These are phyloP conservation scores for Meyerozyma carpophila DNA, from an alignment of 1,139 yeast genomes.

Conservation along the genomic window DNA sequence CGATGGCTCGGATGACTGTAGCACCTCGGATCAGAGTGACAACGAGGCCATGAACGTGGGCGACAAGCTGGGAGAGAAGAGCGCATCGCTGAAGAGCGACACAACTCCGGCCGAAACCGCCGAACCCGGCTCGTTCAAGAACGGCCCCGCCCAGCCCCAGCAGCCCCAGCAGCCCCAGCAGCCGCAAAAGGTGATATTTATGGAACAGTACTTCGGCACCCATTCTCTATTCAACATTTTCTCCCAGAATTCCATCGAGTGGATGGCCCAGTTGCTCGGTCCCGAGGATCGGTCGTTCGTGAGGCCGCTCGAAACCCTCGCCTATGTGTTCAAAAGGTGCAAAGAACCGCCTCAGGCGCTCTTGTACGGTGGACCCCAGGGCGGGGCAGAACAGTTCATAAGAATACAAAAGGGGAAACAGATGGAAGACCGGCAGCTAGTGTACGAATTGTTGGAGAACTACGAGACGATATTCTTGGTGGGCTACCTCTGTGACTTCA, in stretches of 20 bases:
- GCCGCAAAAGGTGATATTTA: not conserved
- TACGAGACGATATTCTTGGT: conserved; percentile 6
- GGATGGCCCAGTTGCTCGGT: conserved; percentile 27
- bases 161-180: not conserved
- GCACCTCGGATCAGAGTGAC: not conserved
- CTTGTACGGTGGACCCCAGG: not conserved
- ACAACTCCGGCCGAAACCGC: too few species aligned
- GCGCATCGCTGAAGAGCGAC: not conserved
- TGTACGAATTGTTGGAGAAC: conserved; percentile 5
- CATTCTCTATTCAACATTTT: conserved; percentile 36
- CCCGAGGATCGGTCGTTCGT: conserved; percentile 16
- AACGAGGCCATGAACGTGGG: not conserved
- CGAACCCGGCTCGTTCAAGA: too few species aligned
- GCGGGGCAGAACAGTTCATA: conserved; percentile 2
- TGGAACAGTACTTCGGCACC: conserved; percentile 24
- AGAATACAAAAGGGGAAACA: conserved; percentile 5
- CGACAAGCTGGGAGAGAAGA: not conserved
- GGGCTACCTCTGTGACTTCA: conserved; percentile 4
- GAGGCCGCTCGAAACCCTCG: conserved; percentile 13
- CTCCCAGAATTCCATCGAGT: conserved; percentile 29
- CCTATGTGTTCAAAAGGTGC: not conserved
- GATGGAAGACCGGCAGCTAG: conserved; percentile 3
- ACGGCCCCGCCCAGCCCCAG: not conserved
- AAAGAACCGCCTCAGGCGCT: conserved; percentile 1
- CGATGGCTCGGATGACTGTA: not conserved